Base-by-base conservation (phyloP, 1,139 yeast species). In the Pichiaceae sp. region DNA sequence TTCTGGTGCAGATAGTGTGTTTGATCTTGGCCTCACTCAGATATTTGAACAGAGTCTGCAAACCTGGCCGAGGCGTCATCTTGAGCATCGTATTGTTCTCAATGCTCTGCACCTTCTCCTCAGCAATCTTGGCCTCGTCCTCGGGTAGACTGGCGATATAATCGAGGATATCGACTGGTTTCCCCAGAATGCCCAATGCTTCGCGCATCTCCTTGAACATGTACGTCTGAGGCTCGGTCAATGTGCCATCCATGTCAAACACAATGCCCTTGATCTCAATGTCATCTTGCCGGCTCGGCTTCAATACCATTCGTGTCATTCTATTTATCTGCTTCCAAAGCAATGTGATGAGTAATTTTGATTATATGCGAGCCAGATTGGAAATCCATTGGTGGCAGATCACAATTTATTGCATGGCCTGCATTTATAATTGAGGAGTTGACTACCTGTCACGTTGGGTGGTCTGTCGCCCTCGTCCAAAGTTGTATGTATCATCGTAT, bases 211-310 rank as follows among this genome's bases (percentile, higher is more conserved):
- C 70, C 15, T 62, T 60, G 52, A 78, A 78, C 84, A 78, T 78
- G 72, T 78, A 73, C 0, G 77, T 71, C 57, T 75, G 82, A 1
- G 85, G 83, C 19, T 70, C 59, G 44, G 81, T 74, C 35, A 78
- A 50, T 0, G 84, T 78, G 4, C 85, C 85, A 47, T 78, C 85
- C 85, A 78, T 77, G 45, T 78, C 85, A 48, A 78, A 78, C 1
- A 78, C 62, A 4, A 78, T 53, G 0, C 81, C 82, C 34, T 59
- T 60, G 30, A 75, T 54, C 1, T 52, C 48, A 4, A 57, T 41
- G 33, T 68, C 72, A 14, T 52, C 50, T 2, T 52, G 39, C n/a
- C 35, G 28, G 5, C 36, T 17, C 2, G 68, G 66, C 2, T 46
- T 47, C 25, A 64, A 43, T 14, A 59, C 48, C 48, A 63, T 42